phyloP scores from a whole-genome alignment of 805 yeast genomes.

The Pichia nakasei region DNA sequence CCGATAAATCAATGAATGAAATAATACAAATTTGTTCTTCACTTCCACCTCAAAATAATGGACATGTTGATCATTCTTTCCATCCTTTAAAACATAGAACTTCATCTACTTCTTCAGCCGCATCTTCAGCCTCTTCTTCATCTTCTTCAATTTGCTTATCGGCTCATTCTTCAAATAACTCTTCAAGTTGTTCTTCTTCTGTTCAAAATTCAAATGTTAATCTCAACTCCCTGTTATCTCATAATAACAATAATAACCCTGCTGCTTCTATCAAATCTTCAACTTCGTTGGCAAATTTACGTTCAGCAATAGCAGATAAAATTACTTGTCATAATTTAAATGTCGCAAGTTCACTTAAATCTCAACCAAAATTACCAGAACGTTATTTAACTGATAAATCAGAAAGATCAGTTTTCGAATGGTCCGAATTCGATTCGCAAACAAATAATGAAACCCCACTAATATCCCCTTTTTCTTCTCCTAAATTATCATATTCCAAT shows the following conservation, averaged over 20 bases:
- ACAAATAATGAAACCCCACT: background rate
- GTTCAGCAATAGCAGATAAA: background rate
- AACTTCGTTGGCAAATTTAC: constrained; percentile 10
- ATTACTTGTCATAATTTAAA: background rate
- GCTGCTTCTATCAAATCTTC: background rate
- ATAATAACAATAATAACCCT: background rate
- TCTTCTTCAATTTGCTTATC: background rate
- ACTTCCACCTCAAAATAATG: background rate
- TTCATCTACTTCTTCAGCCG: background rate
- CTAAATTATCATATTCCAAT: constrained; percentile 1
- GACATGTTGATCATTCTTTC: background rate
- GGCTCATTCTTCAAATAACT: background rate
- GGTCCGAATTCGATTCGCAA: constrained; percentile 10
- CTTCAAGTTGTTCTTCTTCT: background rate
- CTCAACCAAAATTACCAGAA: constrained; percentile 13
- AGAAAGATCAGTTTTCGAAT: constrained; percentile 12
- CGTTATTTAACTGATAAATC: constrained; percentile 9
- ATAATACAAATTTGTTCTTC: constrained; percentile 12
- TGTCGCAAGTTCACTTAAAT: constrained; percentile 12
- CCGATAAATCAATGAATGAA: constrained; percentile 37
- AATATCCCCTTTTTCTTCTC: constrained; percentile 5
- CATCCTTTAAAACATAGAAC: background rate
- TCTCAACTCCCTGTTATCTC: background rate
- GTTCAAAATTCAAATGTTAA: background rate
- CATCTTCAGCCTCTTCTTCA: background rate